Conservation (phyloP, 2,329 filamentous ascomycete genomes). For the Xylariaceae sp. region DNA sequence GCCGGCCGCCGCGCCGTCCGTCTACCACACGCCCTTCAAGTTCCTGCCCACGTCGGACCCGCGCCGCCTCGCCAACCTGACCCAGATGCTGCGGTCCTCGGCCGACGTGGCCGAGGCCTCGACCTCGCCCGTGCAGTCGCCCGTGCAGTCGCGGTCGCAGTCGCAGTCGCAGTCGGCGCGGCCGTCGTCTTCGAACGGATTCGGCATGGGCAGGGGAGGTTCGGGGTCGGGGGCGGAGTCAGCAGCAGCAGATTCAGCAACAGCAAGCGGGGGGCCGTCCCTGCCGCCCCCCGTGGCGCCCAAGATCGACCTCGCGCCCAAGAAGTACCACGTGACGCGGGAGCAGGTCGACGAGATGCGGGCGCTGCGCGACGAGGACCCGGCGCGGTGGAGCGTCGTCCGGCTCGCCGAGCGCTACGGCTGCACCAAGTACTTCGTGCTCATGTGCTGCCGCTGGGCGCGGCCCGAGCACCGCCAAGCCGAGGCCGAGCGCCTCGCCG, state of each 20-base stretch:
- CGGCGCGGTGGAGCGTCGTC: constrained; percentile 46
- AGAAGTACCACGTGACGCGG: constrained; percentile 43
- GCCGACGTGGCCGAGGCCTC: constrained; percentile 11
- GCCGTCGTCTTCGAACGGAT: no score
- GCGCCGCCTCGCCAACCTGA: constrained; percentile 41
- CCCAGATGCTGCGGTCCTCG: constrained; percentile 32
- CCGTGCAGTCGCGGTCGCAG: constrained; percentile 6
- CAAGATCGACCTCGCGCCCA: constrained; percentile 5
- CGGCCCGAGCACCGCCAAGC: constrained; percentile 38
- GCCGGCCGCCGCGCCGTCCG: constrained; percentile 45
- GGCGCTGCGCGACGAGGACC: constrained; percentile 43
- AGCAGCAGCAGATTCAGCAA: no score
- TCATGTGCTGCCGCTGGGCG: constrained; percentile 49
- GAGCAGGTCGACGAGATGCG: constrained; percentile 55
- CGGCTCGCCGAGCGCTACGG: constrained; percentile 47
- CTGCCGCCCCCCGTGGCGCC: constrained; percentile 22
- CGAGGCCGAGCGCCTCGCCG: constrained; percentile 37
- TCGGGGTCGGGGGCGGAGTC: no score
- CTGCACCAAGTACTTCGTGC: constrained; percentile 49
- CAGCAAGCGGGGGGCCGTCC: no score
- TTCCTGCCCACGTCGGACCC: constrained; percentile 54
- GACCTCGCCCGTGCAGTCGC: constrained; percentile 6
- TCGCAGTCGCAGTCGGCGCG: no score
- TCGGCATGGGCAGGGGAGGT: no score
- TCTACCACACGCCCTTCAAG: constrained; percentile 58